phyloP scores from a whole-genome alignment of 352 stramenopile species.

The Pythium sp. region DNA sequence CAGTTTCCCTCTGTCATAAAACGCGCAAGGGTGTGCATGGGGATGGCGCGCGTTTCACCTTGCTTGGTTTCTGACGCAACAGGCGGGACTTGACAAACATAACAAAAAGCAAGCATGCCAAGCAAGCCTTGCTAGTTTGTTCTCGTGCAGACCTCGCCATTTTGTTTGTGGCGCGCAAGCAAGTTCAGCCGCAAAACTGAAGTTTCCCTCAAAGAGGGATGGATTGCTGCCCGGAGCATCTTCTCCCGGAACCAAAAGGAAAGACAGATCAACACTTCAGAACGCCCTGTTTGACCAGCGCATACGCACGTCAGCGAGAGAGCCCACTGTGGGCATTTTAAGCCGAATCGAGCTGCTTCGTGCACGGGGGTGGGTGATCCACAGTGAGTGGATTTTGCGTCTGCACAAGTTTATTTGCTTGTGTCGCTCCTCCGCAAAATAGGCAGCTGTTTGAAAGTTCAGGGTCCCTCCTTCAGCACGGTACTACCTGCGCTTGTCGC shows the following conservation, averaged over 20 bases:
- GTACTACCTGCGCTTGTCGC: not conserved
- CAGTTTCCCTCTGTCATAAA: conserved; percentile 4
- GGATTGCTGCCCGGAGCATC: not conserved
- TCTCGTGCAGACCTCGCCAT: not conserved
- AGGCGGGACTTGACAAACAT: not conserved
- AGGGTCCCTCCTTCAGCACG: not conserved
- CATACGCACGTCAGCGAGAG: not conserved
- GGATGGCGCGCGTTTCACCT: not conserved
- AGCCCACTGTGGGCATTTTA: not conserved
- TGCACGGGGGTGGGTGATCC: not conserved
- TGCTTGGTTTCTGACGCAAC: not conserved
- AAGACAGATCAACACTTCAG: not conserved
- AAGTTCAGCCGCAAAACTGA: conserved; percentile 12
- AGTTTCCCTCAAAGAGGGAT: conserved; percentile 10
- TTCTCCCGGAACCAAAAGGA: conserved; percentile 3
- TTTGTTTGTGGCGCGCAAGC: not conserved
- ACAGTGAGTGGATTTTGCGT: not conserved
- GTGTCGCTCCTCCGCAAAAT: not conserved
- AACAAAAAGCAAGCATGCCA: not conserved
- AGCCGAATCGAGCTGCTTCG: not conserved
- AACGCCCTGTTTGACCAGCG: not conserved
- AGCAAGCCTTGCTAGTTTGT: not conserved
- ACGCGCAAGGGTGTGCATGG: not conserved
- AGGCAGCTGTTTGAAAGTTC: conserved; percentile 1
- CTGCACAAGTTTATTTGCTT: not conserved